Evolutionary conservation across 306 rosid genomes (phyloP), one percentile per base, ranked within the genome.

Genomic region (Prunus dulcis): DNA sequence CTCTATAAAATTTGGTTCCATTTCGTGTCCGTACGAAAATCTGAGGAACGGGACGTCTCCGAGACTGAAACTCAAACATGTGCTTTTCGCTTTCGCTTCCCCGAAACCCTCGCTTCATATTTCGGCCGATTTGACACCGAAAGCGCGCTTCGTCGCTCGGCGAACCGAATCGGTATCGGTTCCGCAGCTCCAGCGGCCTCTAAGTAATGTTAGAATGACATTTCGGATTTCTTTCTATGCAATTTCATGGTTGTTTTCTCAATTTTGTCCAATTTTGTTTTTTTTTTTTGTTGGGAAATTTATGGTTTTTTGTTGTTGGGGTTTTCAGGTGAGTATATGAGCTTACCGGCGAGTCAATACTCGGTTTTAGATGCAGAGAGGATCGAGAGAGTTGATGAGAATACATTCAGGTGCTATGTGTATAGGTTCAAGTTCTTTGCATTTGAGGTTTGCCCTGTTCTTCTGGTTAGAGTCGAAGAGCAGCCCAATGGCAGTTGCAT

Each of bases 311-410:
- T 52, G 9, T 12, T 47, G n/a, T 71, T 67, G 73, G 75, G 64
- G 13, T 71, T 70, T 76, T 58, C 84, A 92, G 97, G 86, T 78
- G 97, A 95, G 55, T 92, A 95, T 67, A 90, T 95, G 97, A 88
- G 92, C 47, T 88, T 95, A 66, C 98, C 97, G 23, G 97, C 98
- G 13, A 95, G 98, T 82, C 97, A 95, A 78, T 95, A 95, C 73
- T 95, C 98, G 32, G 98, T 95, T 65, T 83, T 94, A 88, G 98
- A 95, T 19, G 98, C 96, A 11, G 97, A 95, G 93, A 82, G 98
- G 88, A 95, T 95, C 41, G 98, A 92, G 86, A 89, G 97, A 66
- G 90, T 95, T 55, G 93, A 88, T 55, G 97, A 90, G 4, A 79
- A 77, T 76, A 95, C 98, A 14, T 95, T 94, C 83, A 85, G 97